Base-by-base conservation (phyloP, 2,329 filamentous ascomycete species). In the Basipetospora chlamydospora region DNA sequence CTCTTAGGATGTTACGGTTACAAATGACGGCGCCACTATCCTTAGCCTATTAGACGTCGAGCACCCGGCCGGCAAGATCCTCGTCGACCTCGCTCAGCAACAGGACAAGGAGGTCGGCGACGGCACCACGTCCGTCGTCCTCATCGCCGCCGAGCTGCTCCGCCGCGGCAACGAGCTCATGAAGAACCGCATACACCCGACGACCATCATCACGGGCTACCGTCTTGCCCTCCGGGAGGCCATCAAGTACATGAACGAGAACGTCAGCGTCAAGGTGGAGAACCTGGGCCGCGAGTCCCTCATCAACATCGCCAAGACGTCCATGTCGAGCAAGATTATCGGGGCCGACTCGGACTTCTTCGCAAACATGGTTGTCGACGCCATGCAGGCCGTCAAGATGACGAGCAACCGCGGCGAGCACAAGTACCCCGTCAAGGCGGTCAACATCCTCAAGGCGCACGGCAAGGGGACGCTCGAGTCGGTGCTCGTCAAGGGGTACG, bases 151-250 rank as follows among this genome's bases (percentile, higher is more conserved):
- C 42, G 90, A 98, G 67, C 79, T 98, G 46, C 68, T 98, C 53
- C 77, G 82, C 57, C 74, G 90, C 60, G 90, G 78, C 44, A 98
- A 98, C 67, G 90, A 98, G 65, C 73, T 98, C 47, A 92, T 96
- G 82, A 95, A 90, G 71, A 98, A 96, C 74, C 83, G 87, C 58
- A 98, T 98, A 73, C 90, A 98, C 65, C 92, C 90, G 39, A 98
- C 90, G 18, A 98, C 92, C 42, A 96, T 98, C 63, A 98, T 98
- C 57, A 96, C 86, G 43, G 90, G 90, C 52, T 98, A 98, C 72
- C 76, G 90, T 53, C 73, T 98, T 51, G 90, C 90, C 42, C 72
- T 98, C 47, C 75, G 90, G 52, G 90, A 98, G 67, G 90, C 90
- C 41, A 80, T 98, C 56, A 92, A 93, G 64, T 98, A 95, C 64